A percentile compares a stretch with the other conserved stretches of the same genome.
phyloP scores from a whole-genome alignment of 73 alveolate genomes.

The Paramecium octaurelia region DNA sequence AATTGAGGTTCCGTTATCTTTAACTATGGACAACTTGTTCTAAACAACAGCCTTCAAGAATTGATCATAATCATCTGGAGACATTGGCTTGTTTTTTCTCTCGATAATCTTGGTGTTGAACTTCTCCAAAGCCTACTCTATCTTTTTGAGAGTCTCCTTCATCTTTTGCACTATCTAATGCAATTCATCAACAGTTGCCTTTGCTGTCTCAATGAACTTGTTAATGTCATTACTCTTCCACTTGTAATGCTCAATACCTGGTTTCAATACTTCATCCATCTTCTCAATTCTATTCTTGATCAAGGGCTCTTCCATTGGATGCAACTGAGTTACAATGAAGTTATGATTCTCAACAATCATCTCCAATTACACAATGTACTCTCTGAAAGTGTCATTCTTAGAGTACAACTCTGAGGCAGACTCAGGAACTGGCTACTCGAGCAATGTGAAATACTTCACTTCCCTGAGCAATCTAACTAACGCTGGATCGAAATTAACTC shows the following conservation, averaged over 20 bases:
- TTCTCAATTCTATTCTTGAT: constrained; percentile 93
- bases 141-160: constrained; percentile 78
- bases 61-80: constrained; percentile 94
- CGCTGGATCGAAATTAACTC: constrained; percentile 99
- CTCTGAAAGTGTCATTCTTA: constrained; percentile 85
- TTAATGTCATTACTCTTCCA: constrained; percentile 97
- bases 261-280: constrained; percentile 94
- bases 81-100: constrained; percentile 90
- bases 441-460: constrained; percentile 94
- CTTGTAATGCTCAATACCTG: constrained; percentile 95
- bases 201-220: constrained; percentile 86
- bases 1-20: constrained; percentile 82
- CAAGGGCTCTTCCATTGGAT: constrained; percentile 99
- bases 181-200: constrained; percentile 78
- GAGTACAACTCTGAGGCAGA: constrained; percentile 93
- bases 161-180: constrained; percentile 81
- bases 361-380: constrained; percentile 72
- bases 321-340: constrained; percentile 90
- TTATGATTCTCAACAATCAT: constrained; percentile 96
- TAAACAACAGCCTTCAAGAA: constrained; percentile 79
- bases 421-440: constrained; percentile 95
- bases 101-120: constrained; percentile 80
- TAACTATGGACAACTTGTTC: constrained; percentile 72
- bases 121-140: constrained; percentile 72
- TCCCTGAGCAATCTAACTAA: constrained; percentile 98